A percentile compares a stretch with the other conserved stretches of the same genome.
Evolutionary conservation across 352 stramenopile genomes (phyloP).

Genomic region (Globisporangium abappressorium): DNA sequence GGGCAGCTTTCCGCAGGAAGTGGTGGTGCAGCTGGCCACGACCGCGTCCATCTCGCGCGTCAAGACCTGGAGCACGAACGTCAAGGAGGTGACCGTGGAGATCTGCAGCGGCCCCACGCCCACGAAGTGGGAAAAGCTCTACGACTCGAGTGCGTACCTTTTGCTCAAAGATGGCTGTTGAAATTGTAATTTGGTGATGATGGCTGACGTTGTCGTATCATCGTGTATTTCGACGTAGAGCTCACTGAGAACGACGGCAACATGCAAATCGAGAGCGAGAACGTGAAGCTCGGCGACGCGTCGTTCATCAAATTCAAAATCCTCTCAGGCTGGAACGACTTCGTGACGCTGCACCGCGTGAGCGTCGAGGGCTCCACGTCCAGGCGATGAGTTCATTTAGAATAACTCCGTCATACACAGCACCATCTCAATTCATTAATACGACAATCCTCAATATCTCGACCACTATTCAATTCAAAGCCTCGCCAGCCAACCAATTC

Average conservation of each 20-base stretch:
- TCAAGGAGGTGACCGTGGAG: slow-evolving; percentile 71
- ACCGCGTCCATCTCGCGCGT: slow-evolving; percentile 70
- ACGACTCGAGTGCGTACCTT: slow-evolving; percentile 57
- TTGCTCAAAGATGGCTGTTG: not conserved
- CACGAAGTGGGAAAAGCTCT: slow-evolving; percentile 81
- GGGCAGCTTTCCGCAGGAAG: slow-evolving; percentile 76
- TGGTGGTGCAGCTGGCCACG: slow-evolving; percentile 77
- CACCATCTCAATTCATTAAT: not conserved
- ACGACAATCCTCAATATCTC: not conserved
- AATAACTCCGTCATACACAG: not conserved
- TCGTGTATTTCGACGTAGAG: slow-evolving; percentile 27
- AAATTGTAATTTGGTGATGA: not conserved
- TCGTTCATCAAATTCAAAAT: slow-evolving; percentile 86
- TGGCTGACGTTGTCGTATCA: not conserved
- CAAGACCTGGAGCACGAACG: slow-evolving; percentile 78
- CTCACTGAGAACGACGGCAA: slow-evolving; percentile 80
- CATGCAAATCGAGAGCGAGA: slow-evolving; percentile 76
- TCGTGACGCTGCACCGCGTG: slow-evolving; percentile 70
- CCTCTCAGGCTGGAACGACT: slow-evolving; percentile 80
- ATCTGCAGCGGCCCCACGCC: slow-evolving; percentile 62
- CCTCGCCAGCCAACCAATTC: not conserved
- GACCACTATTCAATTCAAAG: not conserved
- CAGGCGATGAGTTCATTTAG: slow-evolving; percentile 13
- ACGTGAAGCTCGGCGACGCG: slow-evolving; percentile 62
- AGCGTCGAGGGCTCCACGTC: slow-evolving; percentile 77